phyloP scores from a whole-genome alignment of 257 asterid species.

The Przewalskia tangutica region DNA sequence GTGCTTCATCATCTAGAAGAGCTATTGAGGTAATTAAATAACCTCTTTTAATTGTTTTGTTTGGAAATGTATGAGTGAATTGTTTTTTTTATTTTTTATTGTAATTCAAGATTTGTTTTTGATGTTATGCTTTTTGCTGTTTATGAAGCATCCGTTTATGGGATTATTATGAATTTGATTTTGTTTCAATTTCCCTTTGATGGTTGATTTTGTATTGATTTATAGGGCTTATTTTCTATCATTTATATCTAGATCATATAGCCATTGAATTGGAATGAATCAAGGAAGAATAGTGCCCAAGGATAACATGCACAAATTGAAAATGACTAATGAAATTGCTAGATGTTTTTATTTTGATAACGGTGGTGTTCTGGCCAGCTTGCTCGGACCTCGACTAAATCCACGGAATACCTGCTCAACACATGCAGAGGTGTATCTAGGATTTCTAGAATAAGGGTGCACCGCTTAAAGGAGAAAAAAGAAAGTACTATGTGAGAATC shows the following conservation, averaged over 20 bases:
- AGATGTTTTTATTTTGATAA: background rate
- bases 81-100: background rate
- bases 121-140: background rate
- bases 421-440: no score
- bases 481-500: no score
- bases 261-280: background rate
- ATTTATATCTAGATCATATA: background rate
- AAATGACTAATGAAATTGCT: background rate
- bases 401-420: no score
- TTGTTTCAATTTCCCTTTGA: background rate
- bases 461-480: no score
- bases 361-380: no score
- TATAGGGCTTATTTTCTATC: background rate
- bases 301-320: background rate
- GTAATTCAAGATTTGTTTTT: background rate
- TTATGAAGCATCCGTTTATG: background rate
- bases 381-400: no score
- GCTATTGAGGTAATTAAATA: constrained; percentile 12
- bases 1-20: constrained; percentile 19
- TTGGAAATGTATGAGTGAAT: background rate
- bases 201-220: background rate
- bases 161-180: background rate
- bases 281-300: background rate
- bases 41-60: background rate
- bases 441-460: no score